Base-by-base conservation (phyloP, 2,329 filamentous ascomycete genomes). In the Aspergillus felis region DNA sequence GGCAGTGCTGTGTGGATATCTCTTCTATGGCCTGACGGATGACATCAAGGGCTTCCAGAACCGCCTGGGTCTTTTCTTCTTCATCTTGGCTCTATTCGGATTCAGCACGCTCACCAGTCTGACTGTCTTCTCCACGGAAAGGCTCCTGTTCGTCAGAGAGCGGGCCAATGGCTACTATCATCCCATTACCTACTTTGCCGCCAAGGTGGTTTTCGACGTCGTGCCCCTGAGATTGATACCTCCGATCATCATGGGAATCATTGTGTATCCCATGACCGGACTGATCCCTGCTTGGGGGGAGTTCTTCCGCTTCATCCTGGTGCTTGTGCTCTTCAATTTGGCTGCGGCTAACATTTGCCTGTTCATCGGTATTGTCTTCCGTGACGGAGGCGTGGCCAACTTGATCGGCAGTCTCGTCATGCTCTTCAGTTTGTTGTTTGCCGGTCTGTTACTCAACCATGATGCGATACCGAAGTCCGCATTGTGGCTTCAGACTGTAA, bases 41-140 rank as follows among this genome's bases (percentile, higher is more conserved):
- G 92, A 99, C 69, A 96, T 99, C 65, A 89, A 91, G 60, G 94
- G 95, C 35, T 99, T 99, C 83, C 94, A 99, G 74, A 99, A 99
- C 74, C 86, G 94, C 22, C 86, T 99, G 4, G 94, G 94, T 61
- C 84, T 99, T 14, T 99, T 99, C 83, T 96, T 99, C 80, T 99
- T 99, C 79, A 82, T 99, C 35, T 83, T 99, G 1, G 92, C 94
- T 0, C 83, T 99, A 2, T 99, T 97, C 67, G 94, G 94, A 9
- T 99, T 99, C 80, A 96, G 91, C 74, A 97, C 93, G 0, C 81
- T 99, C 42, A 97, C 94, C 0, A 95, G 90, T 66, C 81, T 99
- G 55, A 96, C 89, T 29, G 93, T 97, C 10, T 99, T 99, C 74
- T 92, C 92, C 0, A 85, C 90, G 0, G 94, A 99, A 74, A 84